phyloP scores from a whole-genome alignment of 176 grass and related monocot species.

The Otatea glauca region DNA sequence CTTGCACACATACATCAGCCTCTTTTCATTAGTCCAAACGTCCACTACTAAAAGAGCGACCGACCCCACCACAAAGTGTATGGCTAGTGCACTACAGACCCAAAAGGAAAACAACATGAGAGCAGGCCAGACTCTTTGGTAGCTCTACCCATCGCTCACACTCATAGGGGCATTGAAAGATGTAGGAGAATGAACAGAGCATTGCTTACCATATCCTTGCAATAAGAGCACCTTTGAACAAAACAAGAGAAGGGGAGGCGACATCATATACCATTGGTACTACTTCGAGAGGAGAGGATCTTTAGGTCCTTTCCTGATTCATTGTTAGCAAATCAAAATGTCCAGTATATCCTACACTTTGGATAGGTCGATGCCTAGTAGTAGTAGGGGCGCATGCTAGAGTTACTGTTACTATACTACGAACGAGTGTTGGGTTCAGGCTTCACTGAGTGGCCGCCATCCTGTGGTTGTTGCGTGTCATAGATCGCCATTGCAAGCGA shows the following conservation, averaged over 20 bases:
- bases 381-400: constrained; percentile 23
- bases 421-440: constrained; percentile 72
- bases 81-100: constrained; percentile 82
- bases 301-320: constrained; percentile 53
- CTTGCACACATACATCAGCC: constrained; percentile 52
- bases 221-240: constrained; percentile 71
- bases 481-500: constrained; percentile 92
- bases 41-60: constrained; percentile 57
- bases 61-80: constrained; percentile 70
- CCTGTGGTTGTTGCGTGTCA: constrained; percentile 65
- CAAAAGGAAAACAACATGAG: constrained; percentile 52
- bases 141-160: constrained; percentile 55
- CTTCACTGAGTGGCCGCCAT: constrained; percentile 57
- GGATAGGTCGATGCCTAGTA: constrained; percentile 41
- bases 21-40: constrained; percentile 67
- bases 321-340: constrained; percentile 35
- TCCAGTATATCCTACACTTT: constrained; percentile 45
- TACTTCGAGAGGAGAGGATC: constrained; percentile 42
- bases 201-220: constrained; percentile 53
- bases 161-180: constrained; percentile 60
- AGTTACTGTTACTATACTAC: constrained; percentile 48
- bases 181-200: constrained; percentile 48
- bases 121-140: constrained; percentile 47
- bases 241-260: constrained; percentile 47
- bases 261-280: constrained; percentile 58